Evolutionary conservation across 225 moss, liverwort and hornwort species (phyloP), one percentile per base, ranked within the genome.

Genomic region (Physcomitrellopsis africana): DNA sequence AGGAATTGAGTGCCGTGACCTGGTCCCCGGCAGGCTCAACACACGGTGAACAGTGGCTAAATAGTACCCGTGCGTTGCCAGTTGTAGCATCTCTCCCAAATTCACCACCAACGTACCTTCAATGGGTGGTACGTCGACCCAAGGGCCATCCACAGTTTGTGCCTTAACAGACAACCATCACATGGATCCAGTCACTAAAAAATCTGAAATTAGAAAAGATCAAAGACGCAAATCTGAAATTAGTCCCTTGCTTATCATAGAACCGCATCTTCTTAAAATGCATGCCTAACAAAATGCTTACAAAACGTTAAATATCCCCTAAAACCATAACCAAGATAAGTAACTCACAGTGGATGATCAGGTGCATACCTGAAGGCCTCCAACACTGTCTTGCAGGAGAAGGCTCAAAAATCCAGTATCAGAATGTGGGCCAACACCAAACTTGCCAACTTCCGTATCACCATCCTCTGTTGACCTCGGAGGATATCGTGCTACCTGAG

Each of bases 371-470:
- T 93, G 90, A 69, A 93, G 90, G 62, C 92, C 92, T 62, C 92
- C 92, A 63, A 89, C 70, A 53, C 73, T 72, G 77, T 90, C 92
- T 73, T 93, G 92, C 51, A 90, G 58, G 60, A 93, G 89, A 54
- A 93, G 89, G 71, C 92, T 93, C 44, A 90, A 77, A 77, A 90
- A 90, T 22, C 92, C 89, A 59, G 84, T 82, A 63, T 93, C 92
- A 54, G 86, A 89, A 68, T 93, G 90, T 69, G 89, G 85, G 51
- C 92, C 90, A 68, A 93, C 92, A 67, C 92, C 92, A 75, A 90
- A 87, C 77, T 82, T 70, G 67, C 82, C 84, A 29, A 81, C 55
- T 72, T 47, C 82, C 41, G 76, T 48, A 55, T 76, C 62, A 22
- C 64, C 85, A 15, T 76, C 89, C 10, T 57, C 67, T 77, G 43